These are phyloP conservation scores for Pseudoturritis turrita DNA, from an alignment of 345 rosid genomes.

Conservation along the genomic window DNA sequence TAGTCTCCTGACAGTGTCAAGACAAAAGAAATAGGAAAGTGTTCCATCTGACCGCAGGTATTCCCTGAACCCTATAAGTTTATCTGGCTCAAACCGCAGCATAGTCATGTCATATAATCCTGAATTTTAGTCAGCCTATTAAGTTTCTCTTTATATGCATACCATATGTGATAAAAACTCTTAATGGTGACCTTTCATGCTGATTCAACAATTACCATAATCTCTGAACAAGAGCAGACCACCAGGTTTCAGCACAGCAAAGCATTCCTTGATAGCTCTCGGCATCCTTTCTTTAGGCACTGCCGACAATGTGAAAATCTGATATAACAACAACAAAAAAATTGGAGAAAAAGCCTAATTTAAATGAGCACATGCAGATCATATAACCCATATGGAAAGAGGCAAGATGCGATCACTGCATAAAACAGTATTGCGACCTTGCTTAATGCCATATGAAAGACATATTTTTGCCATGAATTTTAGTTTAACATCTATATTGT, in stretches of 20 bases:
- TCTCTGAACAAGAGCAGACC: conserved; percentile 79
- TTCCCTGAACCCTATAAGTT: conserved; percentile 72
- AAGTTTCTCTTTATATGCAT: background rate
- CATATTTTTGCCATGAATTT: background rate
- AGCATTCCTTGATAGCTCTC: conserved; percentile 52
- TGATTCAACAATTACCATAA: conserved; percentile 55
- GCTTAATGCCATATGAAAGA: too few relatives aligned
- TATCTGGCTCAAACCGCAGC: conserved; percentile 71
- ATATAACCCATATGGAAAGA: background rate
- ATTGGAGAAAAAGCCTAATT: background rate
- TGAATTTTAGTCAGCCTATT: conserved; percentile 30
- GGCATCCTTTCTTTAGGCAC: conserved; percentile 69
- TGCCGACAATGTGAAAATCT: conserved; percentile 92
- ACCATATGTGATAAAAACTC: background rate
- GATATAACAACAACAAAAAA: conserved; percentile 12
- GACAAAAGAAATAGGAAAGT: conserved; percentile 75
- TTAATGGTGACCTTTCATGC: background rate
- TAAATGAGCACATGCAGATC: background rate
- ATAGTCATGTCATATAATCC: conserved; percentile 95
- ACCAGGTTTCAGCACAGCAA: conserved; percentile 73
- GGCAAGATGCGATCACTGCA: too few relatives aligned
- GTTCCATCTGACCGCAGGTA: conserved; percentile 83
- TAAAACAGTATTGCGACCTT: too few relatives aligned
- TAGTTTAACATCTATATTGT: background rate
- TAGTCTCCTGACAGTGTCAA: conserved; percentile 57